A percentile compares a stretch with the other conserved stretches of the same genome.
Evolutionary conservation across 805 yeast genomes (phyloP).

Genomic region (Sungouiozyma intestinalis): DNA sequence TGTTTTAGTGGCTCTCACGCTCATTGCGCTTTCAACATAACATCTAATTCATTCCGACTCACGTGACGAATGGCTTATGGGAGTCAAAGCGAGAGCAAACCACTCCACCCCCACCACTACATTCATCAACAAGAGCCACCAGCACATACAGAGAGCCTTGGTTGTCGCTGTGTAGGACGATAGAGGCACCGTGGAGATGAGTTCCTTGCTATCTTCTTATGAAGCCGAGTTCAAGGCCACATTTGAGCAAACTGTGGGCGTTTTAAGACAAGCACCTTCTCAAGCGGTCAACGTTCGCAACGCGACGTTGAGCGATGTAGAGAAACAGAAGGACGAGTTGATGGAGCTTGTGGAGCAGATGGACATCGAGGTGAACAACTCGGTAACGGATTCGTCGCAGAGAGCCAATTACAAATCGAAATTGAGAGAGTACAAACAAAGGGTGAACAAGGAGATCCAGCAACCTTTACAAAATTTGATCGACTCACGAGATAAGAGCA

Average conservation of each 20-base stretch:
- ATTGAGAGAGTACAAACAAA: conserved; percentile 56
- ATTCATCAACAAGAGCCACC: no score
- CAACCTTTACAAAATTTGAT: conserved; percentile 39
- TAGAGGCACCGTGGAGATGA: conserved; percentile 19
- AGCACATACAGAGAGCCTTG: no score
- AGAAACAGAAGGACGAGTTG: conserved; percentile 26
- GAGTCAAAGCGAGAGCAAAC: no score
- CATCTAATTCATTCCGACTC: no score
- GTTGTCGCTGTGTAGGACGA: no score
- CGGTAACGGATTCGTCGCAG: conserved; percentile 28
- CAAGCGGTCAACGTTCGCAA: conserved; percentile 18
- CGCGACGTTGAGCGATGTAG: conserved; percentile 18
- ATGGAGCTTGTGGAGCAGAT: conserved; percentile 73
- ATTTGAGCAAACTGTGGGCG: conserved; percentile 18
- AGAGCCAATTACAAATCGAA: conserved; percentile 66
- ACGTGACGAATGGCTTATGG: no score
- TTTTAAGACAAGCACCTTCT: conserved; percentile 11
- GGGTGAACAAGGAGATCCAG: conserved; percentile 37
- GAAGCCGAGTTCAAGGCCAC: conserved; percentile 31
- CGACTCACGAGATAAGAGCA: conserved; percentile 64
- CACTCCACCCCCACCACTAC: no score
- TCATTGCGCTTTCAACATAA: no score
- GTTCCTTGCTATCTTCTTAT: conserved; percentile 23
- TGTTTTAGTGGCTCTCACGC: no score
- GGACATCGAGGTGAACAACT: conserved; percentile 78